Base-by-base conservation (phyloP, 192 early-diverging fungal genomes). In the Borealophlyctis nickersoniae region DNA sequence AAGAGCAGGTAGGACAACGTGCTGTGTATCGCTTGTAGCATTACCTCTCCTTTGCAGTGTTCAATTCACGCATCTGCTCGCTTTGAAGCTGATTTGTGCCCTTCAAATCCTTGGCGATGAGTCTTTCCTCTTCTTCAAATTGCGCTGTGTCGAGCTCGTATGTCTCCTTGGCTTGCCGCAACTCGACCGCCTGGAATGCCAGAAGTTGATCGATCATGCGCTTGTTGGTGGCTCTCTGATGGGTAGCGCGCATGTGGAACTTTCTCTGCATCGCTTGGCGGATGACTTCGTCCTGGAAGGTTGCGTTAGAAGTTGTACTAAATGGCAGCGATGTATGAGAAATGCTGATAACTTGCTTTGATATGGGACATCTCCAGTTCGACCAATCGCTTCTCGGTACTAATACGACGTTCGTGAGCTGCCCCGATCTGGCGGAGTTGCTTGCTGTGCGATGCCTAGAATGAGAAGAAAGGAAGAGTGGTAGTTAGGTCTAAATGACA, bases 181-280 rank as follows among this genome's bases (percentile, higher is more conserved):
- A 51, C 49, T 71, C 73, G 26, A 71, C 36, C 24, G 60, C 61
- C 52, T 75, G 73, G 22, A 62, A 49, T 34, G 72, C 73, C 22
- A 57, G 58, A 19, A 71, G 56, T 3, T 71, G 58, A 34, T 75
- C 69, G 32, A 45, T 62, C 26, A 71, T 33, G 3, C 45, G 62
- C 53, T 71, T 71, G 62, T 66, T 54, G 49, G 33, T 36, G 7
- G 3, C 53, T 5, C 24, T 34, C 34, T 69, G 66, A 49, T 73
- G 63, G 29, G 3, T 53, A 29, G 57, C 39, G 26, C 72, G 66
- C 56, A 69, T 69, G 16, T 51, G 72, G 45, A 69, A 65, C 62
- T 70, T 73, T 65, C 69, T 69, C 9, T 56, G 23, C 31, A 67
- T 62, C 13, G 36, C 63, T 33, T 26, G 49, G 4, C 71, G 71